Evolutionary conservation across 768 basidiomycete species (phyloP), one percentile per base, ranked within the genome.

Genomic region (Clathrus columnatus): DNA sequence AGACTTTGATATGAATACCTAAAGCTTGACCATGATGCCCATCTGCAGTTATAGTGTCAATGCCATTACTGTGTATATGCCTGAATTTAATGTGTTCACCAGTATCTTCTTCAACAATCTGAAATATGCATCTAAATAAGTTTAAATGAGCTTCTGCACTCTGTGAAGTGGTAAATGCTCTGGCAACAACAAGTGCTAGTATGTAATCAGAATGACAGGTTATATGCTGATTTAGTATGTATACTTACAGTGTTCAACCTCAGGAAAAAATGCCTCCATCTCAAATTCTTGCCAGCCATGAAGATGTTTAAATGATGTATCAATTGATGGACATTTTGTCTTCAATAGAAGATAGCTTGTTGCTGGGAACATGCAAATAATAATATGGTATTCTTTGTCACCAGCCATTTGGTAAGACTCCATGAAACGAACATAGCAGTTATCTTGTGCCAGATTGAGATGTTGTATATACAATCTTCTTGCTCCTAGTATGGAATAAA

Each of bases 291-390:
- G 52, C 56, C 56, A 62, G 1, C 51, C 49, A 17, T 60, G 29
- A 2, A 56, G 16, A 7, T 43, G 53, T 26, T 62, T 62, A 57
- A 62, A 62, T 0, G 59, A 53, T 21, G 59, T 62, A 45, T 62
- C 61, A 18, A 60, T 61, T 5, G 52, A 55, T 17, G 58, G 18
- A 7, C 54, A 36, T n/a, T 26, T 48, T 3, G 57, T 44, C 2
- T 46, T 46, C 54, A 62, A 48, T 4, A 67, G 59, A 11, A 54
- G 42, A 5, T 7, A 8, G 1, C 63, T 60, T 63, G 65, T 64
- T 8, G 18, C 17, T 0, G 45, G 48, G 16, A 60, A 56, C 65
- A 68, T 67, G 48, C 67, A 68, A 8, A 68, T 60, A n/a, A 62
- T 47, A 17, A 62, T 41, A 8, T 17, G 8, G 45, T 57, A 63